Base-by-base conservation (phyloP, 139 green algal species). In the Micromonas commoda region DNA sequence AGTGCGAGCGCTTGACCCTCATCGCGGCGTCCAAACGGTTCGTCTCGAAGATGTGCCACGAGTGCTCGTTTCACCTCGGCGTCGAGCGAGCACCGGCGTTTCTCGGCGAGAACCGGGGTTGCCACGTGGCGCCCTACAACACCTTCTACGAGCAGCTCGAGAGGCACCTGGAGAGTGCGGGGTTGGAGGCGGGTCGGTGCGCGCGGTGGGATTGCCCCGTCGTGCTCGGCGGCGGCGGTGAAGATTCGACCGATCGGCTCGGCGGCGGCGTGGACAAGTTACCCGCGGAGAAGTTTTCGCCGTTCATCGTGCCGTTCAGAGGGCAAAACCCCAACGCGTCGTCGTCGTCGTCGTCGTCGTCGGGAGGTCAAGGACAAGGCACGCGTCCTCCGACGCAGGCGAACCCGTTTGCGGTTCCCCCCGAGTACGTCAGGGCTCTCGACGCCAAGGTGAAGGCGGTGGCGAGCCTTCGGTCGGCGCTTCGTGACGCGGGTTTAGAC, bases 321-420 rank as follows among this genome's bases (percentile, higher is more conserved):
- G 28, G 28, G 21, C 20, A 16, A 24, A 26, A 39, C 19, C 21
- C 35, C 5, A 54, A 28, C 33, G 28, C 65, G 65, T 45, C 65
- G 20, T 32, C 34, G 67, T 3, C 26, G 60, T 26, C 29, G 75
- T 6, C 33, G 61, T 4, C 23, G 75, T 0, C 60, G 63, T n/a
- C n/a, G n/a, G 16, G 34, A 45, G 29, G 26, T 33, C 21, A 24
- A 20, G 28, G 53, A 21, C 29, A 24, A 60, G 28, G 1, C 39
- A 32, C 39, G 38, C 1, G 33, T 60, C 3, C 51, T 3, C 34
- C 26, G 21, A 78, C 72, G 31, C 53, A 68, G 35, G 64, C 61
- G 2, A 80, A 80, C 37, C 75, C 75, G 38, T 97, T 95, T 68
- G 72, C 82, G 5, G 87, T 96, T 71, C 92, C 92, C n/a, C 54